Percentiles rank a stretch among this genome's conserved stretches.
phyloP scores from a whole-genome alignment of 2,329 filamentous ascomycete species.

The Celoporthe dispersa region DNA sequence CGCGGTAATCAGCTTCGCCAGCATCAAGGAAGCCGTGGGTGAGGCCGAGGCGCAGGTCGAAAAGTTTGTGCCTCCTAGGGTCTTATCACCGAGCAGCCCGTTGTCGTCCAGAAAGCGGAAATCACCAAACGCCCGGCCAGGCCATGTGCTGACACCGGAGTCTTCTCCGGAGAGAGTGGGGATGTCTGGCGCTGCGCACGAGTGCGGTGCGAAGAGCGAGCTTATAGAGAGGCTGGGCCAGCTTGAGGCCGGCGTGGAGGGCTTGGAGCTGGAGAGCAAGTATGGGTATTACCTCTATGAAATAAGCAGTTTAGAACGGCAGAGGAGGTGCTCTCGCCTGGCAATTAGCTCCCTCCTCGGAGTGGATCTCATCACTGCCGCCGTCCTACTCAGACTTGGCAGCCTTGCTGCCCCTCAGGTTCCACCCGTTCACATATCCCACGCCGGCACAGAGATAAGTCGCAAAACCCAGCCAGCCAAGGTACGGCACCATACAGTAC shows the following conservation, averaged over 20 bases:
- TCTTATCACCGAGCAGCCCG: slow-evolving; percentile 14
- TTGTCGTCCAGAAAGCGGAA: slow-evolving; percentile 23
- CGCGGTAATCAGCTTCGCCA: slow-evolving; percentile 34
- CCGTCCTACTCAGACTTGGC: slow-evolving; percentile 32
- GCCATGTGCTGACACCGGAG: slow-evolving; percentile 30
- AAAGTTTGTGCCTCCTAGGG: slow-evolving; percentile 10
- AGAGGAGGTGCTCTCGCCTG: not conserved
- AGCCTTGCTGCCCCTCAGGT: slow-evolving; percentile 48
- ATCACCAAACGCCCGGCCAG: slow-evolving; percentile 24
- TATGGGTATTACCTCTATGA: slow-evolving; percentile 37
- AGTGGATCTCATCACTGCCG: not conserved
- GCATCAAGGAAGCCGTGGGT: slow-evolving; percentile 33
- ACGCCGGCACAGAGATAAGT: slow-evolving; percentile 78
- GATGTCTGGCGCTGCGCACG: slow-evolving; percentile 26
- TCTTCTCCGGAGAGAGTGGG: slow-evolving; percentile 33
- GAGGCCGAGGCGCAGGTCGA: slow-evolving; percentile 31
- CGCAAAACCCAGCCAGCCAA: slow-evolving; percentile 87
- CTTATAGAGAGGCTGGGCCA: slow-evolving; percentile 31
- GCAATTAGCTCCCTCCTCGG: not conserved
- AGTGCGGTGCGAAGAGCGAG: slow-evolving; percentile 29
- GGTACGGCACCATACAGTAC: slow-evolving; percentile 78
- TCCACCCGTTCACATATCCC: slow-evolving; percentile 72
- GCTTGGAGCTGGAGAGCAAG: slow-evolving; percentile 37
- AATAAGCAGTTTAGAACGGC: no score
- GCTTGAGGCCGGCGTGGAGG: slow-evolving; percentile 32